Base-by-base conservation (phyloP, 2,329 filamentous ascomycete species). In the Diaporthe destruens region DNA sequence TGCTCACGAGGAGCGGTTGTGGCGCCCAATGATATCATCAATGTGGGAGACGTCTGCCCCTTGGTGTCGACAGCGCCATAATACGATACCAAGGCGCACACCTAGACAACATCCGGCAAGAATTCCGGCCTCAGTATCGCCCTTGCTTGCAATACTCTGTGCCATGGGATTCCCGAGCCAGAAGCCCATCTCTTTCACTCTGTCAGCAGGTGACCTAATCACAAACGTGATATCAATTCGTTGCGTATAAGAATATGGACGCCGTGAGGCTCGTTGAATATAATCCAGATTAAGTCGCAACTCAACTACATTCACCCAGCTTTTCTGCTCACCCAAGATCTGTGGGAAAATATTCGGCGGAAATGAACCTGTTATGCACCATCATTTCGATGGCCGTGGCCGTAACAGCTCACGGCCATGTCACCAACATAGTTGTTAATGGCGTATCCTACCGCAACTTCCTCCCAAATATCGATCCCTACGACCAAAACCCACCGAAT, bases 371-470 rank as follows among this genome's bases (percentile, higher is more conserved):
- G 25, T 7, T 61, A 29, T 9, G 7, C 16, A 44, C 36, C 12
- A 23, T 16, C 23, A 44, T 61, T 44, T 61, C 4, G 2, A 61
- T 47, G 57, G 39, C 39, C 23, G 57, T 32, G 39, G 39, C 57
- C 16, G 57, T 61, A 25, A 44, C 9, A 32, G 57, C 39, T n/a
- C 71, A 73, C 29, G 71, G 67, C n/a, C 67, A 73, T 61, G 71
- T 71, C 23, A 71, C 71, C 7, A 69, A 69, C 16, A 73, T 73
- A 7, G 71, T 73, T 44, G 67, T 69, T 14, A 69, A 73, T 4
- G 71, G 71, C 3, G 57, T 67, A 16, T 73, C 49, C 59, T 73
- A 73, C 36, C 67, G 71, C 53, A 69, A 69, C 16, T 73, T 73
- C 57, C 57, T 61, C 34, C 68, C 70, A 36, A 47, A 73, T 44